Evolutionary conservation across 805 yeast genomes (phyloP), one percentile per base, ranked within the genome.

Genomic region (Deakozyma indianensis): DNA sequence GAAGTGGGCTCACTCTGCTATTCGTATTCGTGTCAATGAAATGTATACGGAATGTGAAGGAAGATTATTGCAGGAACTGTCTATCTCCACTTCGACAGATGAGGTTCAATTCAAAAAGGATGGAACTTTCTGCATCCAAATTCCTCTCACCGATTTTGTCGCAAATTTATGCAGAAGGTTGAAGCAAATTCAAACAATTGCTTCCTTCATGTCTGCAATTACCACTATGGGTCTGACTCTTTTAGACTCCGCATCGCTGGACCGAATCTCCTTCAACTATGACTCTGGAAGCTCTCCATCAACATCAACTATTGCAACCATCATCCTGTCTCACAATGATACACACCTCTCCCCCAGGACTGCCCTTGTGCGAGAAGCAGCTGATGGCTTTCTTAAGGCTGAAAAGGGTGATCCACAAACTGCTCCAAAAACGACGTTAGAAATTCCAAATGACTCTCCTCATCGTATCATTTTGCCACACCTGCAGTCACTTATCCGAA

Each of bases 1-100:
- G 16, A 32, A 32, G 38, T 32, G 38, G 38, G 38, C 38, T 14
- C 38, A 32, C 18, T 32, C 38, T 7, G 38, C 38, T 4, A 32
- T 32, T 32, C 11, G 38, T 14, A 32, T 32, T 32, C 38, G 38
- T n/a, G 38, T 32, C 38, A 11, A 11, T n/a, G 38, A 32, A 32
- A 32, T 7, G 7, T 32, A 32, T 20, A 32, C 38, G 38, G 38
- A 32, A n/a, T 32, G 38, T n/a, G 38, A 32, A 20, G 38, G 38
- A 5, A 7, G 18, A 9, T n/a, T 32, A 32, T n/a, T 32, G 5
- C 11, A 32, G 11, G 18, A 7, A 7, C 9, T 32, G 18, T 20
- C 38, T n/a, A 32, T 32, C 16, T 32, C 38, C 18, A 9, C 38
- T 32, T n/a, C 18, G 7, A 32, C 38, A 5, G 38, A 32, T 4